Base-by-base conservation (phyloP, 805 yeast genomes). In the Ogataea glucozyma region DNA sequence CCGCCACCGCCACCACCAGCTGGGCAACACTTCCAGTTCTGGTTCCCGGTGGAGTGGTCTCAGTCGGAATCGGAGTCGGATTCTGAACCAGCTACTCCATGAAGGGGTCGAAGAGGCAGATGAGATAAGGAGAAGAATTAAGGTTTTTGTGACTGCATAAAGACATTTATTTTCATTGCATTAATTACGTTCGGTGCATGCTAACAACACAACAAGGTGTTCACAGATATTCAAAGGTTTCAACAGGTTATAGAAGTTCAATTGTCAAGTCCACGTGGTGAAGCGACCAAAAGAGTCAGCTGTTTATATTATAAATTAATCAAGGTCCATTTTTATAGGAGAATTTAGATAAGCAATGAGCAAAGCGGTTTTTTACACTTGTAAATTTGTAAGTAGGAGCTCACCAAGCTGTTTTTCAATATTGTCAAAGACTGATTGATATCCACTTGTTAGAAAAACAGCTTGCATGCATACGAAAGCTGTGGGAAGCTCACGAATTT, bases 31-130 rank as follows among this genome's bases (percentile, higher is more conserved):
- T 34, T 21, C 23, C 23, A 30, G 11, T 22, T 24, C 20, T 34
- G 29, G 22, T 8, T 4, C 10, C 34, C 26, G 9, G 41, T 23
- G 11, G 38, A 40, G 38, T 24, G 20, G 27, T 24, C 38, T 14
- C 19, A 16, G 31, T 40, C 38, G 31, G 38, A 40, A 7, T 21
- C 32, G 8, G 41, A 22, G 19, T 38, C 41, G 16, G 41, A 38
- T 14, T 23, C 38, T 5, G 38, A 34, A 14, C 38, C 38, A 10
- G 38, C 30, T n/a, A 34, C 30, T 8, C 29, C 38, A 20, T 21
- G 6, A 7, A 11, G 13, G 20, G 4, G 24, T 20, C 24, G 6
- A 6, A 12, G n/a, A n/a, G 31, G 16, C 16, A 27, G 31, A 18
- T 14, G n/a, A n/a, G 19, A 16, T 10, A 11, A 10, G 31, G 18